Evolutionary conservation across 2,329 filamentous ascomycete species (phyloP).

Genomic region (Colletotrichum sp.): DNA sequence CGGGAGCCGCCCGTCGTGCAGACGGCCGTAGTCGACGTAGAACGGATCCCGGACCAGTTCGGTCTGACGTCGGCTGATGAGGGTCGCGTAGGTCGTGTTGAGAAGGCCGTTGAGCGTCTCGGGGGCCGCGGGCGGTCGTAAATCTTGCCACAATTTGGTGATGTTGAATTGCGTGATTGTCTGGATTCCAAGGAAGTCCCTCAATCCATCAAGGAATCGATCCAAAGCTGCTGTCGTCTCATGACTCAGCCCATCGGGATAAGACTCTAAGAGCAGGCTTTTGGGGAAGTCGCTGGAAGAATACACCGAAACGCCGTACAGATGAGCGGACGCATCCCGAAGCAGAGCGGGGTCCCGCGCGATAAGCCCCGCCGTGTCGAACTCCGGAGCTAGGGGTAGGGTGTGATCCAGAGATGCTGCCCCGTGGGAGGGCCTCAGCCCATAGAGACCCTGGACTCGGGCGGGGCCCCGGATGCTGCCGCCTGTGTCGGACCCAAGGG

Average conservation of each 20-base stretch:
- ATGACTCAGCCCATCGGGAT: constrained; percentile 21
- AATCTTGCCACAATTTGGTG: constrained; percentile 25
- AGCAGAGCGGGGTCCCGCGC: constrained; percentile 36
- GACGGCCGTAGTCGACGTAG: constrained; percentile 37
- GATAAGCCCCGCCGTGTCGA: constrained; percentile 24
- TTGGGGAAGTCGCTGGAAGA: constrained; percentile 11
- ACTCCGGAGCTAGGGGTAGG: constrained; percentile 40
- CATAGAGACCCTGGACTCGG: constrained; percentile 44
- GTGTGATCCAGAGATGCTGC: constrained; percentile 41
- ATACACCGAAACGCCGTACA: neutral
- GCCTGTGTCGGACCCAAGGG: constrained; percentile 31
- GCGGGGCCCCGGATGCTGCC: constrained; percentile 49
- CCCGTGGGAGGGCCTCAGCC: constrained; percentile 35
- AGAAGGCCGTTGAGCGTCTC: constrained; percentile 25
- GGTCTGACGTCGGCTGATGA: constrained; percentile 40
- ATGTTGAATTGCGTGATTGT: constrained; percentile 24
- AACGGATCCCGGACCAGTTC: constrained; percentile 39
- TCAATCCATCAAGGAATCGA: constrained; percentile 30
- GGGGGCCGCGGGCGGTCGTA: constrained; percentile 19
- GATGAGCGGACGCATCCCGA: constrained; percentile 9
- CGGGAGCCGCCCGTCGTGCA: neutral
- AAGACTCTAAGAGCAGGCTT: constrained; percentile 31
- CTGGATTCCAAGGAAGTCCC: constrained; percentile 27
- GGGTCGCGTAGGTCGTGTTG: constrained; percentile 35
- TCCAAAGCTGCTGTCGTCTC: constrained; percentile 25